These are phyloP conservation scores for Lanzia echinophila DNA, from an alignment of 2,329 filamentous ascomycete genomes.

Conservation along the genomic window DNA sequence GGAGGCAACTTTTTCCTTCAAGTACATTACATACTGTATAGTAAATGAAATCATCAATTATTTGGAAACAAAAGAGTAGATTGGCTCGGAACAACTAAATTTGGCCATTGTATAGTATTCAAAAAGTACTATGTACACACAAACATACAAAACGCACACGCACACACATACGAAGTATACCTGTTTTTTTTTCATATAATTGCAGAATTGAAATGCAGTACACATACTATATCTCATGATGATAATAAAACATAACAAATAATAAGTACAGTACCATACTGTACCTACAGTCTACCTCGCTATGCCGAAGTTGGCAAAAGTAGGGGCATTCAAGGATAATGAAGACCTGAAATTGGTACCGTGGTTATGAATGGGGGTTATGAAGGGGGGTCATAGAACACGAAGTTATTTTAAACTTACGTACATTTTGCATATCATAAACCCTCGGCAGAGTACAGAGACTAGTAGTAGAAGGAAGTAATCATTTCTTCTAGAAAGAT, in stretches of 20 bases:
- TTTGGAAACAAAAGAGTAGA: too few species aligned
- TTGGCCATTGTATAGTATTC: not conserved
- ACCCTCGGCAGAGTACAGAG: not conserved
- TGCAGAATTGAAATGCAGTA: too few species aligned
- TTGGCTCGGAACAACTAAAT: constrained; percentile 2
- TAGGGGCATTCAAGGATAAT: constrained; percentile 1
- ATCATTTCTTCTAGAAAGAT: constrained; percentile 8
- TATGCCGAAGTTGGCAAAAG: not conserved
- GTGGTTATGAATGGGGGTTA: not conserved
- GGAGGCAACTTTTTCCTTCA: not conserved
- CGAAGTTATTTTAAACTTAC: constrained; percentile 7
- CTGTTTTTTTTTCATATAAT: not conserved
- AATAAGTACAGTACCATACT: not conserved
- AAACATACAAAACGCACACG: not conserved
- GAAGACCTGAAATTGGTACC: not conserved
- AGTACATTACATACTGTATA: not conserved
- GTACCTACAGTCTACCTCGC: too few species aligned
- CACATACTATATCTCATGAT: not conserved
- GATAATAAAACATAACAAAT: not conserved
- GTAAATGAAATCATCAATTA: too few species aligned
- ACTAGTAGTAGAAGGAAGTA: too few species aligned
- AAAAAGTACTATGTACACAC: not conserved
- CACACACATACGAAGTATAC: not conserved
- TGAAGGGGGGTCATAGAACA: constrained; percentile 8
- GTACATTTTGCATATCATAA: not conserved